These are phyloP conservation scores for Stipa capillata DNA, from an alignment of 176 grass and related monocot species.

Conservation along the genomic window DNA sequence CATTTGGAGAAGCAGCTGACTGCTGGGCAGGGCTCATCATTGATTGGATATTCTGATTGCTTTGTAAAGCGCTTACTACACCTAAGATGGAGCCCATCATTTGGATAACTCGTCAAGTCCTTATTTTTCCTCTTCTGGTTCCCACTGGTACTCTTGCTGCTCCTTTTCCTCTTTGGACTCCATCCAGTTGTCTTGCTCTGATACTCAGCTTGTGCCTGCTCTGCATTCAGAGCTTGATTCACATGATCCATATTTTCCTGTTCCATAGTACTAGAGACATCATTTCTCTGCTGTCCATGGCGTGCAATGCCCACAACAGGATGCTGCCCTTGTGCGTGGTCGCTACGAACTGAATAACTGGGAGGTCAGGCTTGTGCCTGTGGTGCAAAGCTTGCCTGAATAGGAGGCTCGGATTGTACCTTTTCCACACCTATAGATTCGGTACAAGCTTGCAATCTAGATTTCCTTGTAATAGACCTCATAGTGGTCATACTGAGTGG, in stretches of 20 bases:
- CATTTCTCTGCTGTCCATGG: background rate
- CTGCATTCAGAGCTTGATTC: background rate
- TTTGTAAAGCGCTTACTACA: constrained; percentile 21
- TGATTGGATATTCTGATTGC: constrained; percentile 1
- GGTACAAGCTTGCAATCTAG: background rate
- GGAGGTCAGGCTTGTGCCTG: background rate
- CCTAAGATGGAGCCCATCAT: constrained; percentile 16
- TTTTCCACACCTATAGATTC: background rate
- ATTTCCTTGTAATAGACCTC: background rate
- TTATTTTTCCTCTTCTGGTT: constrained; percentile 2
- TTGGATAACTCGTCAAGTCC: background rate
- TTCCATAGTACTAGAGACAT: background rate
- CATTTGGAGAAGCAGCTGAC: constrained; percentile 6
- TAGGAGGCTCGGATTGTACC: background rate
- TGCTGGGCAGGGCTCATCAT: constrained; percentile 11
- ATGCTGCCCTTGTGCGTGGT: background rate
- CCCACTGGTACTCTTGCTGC: background rate
- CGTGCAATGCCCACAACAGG: background rate
- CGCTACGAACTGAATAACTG: background rate
- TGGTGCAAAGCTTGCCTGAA: background rate
- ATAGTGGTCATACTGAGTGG: background rate
- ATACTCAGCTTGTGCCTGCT: constrained; percentile 15
- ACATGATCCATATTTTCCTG: background rate
- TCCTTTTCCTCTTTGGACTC: constrained; percentile 18
- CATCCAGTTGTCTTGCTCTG: constrained; percentile 8